A percentile compares a stretch with the other conserved stretches of the same genome.
phyloP scores from a whole-genome alignment of 495 filamentous ascomycete species.

The Parmelia sp. region DNA sequence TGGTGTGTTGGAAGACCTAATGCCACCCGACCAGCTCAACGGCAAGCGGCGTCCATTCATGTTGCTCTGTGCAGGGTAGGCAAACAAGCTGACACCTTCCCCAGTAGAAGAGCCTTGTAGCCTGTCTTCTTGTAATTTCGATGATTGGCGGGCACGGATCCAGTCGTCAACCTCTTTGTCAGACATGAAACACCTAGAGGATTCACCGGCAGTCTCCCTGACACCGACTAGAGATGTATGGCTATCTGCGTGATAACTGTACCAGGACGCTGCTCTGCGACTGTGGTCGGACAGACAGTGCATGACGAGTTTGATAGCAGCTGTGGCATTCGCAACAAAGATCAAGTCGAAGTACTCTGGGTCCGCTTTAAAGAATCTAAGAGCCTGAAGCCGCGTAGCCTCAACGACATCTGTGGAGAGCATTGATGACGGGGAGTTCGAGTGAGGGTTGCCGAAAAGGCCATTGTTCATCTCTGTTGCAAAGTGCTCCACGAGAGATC shows the following conservation, averaged over 20 bases:
- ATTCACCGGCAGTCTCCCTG: conserved; percentile 51
- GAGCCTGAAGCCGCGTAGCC: conserved; percentile 48
- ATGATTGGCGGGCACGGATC: conserved; percentile 36
- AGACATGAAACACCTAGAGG: conserved; percentile 54
- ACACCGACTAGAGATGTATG: conserved; percentile 71
- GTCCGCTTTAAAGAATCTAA: conserved; percentile 57
- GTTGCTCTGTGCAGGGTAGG: conserved; percentile 74
- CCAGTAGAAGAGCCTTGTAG: conserved; percentile 13
- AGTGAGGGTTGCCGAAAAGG: conserved; percentile 74
- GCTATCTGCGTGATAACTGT: conserved; percentile 66
- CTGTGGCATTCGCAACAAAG: conserved; percentile 64
- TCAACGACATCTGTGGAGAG: conserved; percentile 57
- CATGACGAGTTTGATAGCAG: conserved; percentile 58
- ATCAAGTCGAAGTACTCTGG: conserved; percentile 61
- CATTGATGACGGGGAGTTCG: conserved; percentile 57
- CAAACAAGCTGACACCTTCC: conserved; percentile 52
- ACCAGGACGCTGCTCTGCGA: conserved; percentile 44
- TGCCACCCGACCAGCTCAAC: conserved; percentile 46
- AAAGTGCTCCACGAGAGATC: conserved; percentile 54
- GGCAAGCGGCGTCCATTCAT: conserved; percentile 68
- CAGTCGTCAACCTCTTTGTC: conserved; percentile 63
- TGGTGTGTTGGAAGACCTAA: conserved; percentile 40
- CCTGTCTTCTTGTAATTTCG: conserved; percentile 14
- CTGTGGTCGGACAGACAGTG: conserved; percentile 56
- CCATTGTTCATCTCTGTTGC: conserved; percentile 48